Conservation (phyloP, 305 asterid genomes). For the Rubia peregrina region DNA sequence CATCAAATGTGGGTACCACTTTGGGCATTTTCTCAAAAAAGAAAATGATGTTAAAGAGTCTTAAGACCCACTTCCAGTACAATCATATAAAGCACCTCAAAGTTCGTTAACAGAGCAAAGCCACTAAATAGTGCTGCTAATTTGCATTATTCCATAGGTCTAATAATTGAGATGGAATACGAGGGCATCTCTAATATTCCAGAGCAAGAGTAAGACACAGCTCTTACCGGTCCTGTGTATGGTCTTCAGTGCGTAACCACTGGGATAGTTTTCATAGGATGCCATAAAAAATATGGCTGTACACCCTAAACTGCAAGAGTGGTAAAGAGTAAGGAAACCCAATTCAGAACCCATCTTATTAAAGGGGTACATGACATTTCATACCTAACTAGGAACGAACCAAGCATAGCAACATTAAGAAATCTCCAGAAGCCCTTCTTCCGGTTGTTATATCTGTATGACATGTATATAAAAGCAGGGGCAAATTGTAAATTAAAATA, state of each 20-base stretch:
- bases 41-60: no score
- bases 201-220: conserved; percentile 6
- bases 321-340: conserved; percentile 28
- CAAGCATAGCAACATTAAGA: conserved; percentile 68
- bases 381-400: conserved; percentile 67
- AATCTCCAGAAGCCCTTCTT: conserved; percentile 73
- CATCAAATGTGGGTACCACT: no score
- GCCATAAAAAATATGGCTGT: conserved; percentile 69
- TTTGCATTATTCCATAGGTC: not conserved
- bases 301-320: conserved; percentile 73
- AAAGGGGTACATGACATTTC: conserved; percentile 20
- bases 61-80: not conserved
- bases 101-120: not conserved
- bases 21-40: no score
- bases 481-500: not conserved
- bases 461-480: conserved; percentile 19
- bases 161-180: not conserved
- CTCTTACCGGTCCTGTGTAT: conserved; percentile 67
- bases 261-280: conserved; percentile 88
- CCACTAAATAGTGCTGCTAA: not conserved
- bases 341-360: conserved; percentile 8
- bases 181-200: not conserved
- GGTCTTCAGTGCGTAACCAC: conserved; percentile 71
- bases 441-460: conserved; percentile 80
- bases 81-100: not conserved